phyloP scores from a whole-genome alignment of 305 asterid species.

The Euphrasia arctica region DNA sequence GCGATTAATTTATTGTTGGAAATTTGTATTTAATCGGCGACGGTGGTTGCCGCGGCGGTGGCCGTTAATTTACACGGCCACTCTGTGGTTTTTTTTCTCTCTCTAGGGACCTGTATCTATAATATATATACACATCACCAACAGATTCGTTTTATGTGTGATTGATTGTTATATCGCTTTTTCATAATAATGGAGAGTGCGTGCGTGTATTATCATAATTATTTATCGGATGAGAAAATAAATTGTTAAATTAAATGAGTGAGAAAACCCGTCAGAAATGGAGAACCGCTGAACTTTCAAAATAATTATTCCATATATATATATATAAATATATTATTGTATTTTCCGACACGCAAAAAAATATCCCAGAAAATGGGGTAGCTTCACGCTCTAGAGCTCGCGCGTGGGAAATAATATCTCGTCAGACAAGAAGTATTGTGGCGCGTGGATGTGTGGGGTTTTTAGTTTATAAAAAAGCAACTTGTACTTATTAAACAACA shows the following conservation, averaged over 20 bases:
- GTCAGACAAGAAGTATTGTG: too few species aligned
- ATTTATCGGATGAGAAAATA: too few species aligned
- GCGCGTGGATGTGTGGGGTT: too few species aligned
- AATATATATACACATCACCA: slow-evolving; percentile 20
- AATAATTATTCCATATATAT: too few species aligned
- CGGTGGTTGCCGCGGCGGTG: slow-evolving; percentile 31
- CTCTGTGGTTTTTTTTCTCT: slow-evolving; percentile 23
- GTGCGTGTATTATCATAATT: slow-evolving; percentile 23
- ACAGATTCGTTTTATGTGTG: slow-evolving; percentile 24
- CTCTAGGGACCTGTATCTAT: slow-evolving; percentile 9
- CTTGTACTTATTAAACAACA: too few species aligned
- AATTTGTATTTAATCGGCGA: background rate
- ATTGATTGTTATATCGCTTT: slow-evolving; percentile 20
- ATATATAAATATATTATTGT: too few species aligned
- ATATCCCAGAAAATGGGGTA: too few species aligned
- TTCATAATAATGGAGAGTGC: slow-evolving; percentile 14
- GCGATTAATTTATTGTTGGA: background rate
- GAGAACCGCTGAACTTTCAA: slow-evolving; percentile 42
- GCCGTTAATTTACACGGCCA: slow-evolving; percentile 53
- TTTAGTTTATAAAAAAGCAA: too few species aligned
- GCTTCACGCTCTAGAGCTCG: too few species aligned
- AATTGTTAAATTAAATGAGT: background rate
- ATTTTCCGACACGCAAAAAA: too few species aligned
- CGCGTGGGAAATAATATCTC: too few species aligned
- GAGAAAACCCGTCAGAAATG: slow-evolving; percentile 43